phyloP scores from a whole-genome alignment of 495 filamentous ascomycete genomes.

The Cryomyces minteri region DNA sequence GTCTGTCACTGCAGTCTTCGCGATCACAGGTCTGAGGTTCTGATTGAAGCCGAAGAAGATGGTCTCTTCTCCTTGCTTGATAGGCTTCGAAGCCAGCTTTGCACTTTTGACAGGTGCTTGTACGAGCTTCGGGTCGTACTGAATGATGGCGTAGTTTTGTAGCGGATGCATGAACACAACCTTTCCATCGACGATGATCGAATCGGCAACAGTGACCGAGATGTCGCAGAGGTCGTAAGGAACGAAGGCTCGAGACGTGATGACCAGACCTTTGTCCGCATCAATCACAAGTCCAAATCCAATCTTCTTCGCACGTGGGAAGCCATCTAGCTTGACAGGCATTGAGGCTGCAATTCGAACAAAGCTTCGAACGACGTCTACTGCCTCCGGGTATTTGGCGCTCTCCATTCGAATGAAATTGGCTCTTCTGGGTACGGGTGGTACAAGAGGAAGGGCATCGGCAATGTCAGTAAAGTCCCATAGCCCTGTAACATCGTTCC shows the following conservation, averaged over 20 bases:
- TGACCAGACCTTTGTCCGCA: slow-evolving; percentile 83
- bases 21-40: slow-evolving; percentile 81
- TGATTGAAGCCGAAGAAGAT: slow-evolving; percentile 97
- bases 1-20: slow-evolving; percentile 88
- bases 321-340: slow-evolving; percentile 92
- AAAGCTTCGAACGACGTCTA: slow-evolving; percentile 85
- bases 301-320: slow-evolving; percentile 78
- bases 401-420: slow-evolving; percentile 84
- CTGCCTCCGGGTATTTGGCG: slow-evolving; percentile 73
- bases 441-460: slow-evolving; percentile 54
- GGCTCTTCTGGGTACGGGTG: slow-evolving; percentile 54
- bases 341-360: slow-evolving; percentile 81
- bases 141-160: slow-evolving; percentile 89
- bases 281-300: slow-evolving; percentile 93
- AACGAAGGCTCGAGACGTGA: slow-evolving; percentile 82
- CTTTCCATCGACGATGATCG: slow-evolving; percentile 81
- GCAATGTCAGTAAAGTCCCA: slow-evolving; percentile 89
- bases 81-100: slow-evolving; percentile 55
- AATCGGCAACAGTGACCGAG: slow-evolving; percentile 84
- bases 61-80: slow-evolving; percentile 79
- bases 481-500: slow-evolving; percentile 76
- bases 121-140: slow-evolving; percentile 86
- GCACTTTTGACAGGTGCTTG: slow-evolving; percentile 85
- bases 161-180: slow-evolving; percentile 96
- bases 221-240: slow-evolving; percentile 96